Base-by-base conservation (phyloP, 306 rosid genomes). In the Purshia tridentata region DNA sequence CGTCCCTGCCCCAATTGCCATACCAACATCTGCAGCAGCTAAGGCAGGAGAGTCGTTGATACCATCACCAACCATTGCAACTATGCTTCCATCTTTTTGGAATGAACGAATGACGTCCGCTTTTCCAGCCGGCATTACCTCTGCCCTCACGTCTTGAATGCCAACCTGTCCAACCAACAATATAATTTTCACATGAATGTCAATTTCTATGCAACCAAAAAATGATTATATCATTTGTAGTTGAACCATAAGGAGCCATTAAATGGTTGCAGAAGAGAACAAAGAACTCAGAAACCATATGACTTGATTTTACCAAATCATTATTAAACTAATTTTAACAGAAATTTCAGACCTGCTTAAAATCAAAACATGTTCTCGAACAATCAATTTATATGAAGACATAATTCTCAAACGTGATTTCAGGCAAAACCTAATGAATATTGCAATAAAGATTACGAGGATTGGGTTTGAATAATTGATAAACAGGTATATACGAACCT, bases 21-120 rank as follows among this genome's bases (percentile, higher is more conserved):
- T 94, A 16, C 97, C 99, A n/a, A 94, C 85, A 53, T 94, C 97
- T 9, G 99, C 84, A 56, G 96, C 97, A 59, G 96, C 99, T 72
- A 94, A 77, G 40, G 97, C 99, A 1, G 99, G 99, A 61, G 99
- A 94, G 68, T 94, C 99, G 12, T 91, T 94, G 86, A 94, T 91
- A 6, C 99, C 99, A 23, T 94, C 99, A 12, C 99, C 99, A 67
- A 94, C 99, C 99, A 91, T 94, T 18, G 99, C 99, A 47, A 94
- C 97, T 55, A 72, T 67, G 78, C 90, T 87, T 80, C 99, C 96
- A 73, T 89, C 87, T n/a, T 80, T 85, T 67, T 94, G 97, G 69
- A 94, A 91, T 15, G 88, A 89, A 3, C 78, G 87, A 15, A 94
- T 73, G 23, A 85, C 94, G 16, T 91, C 96, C 0, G 96, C 99